Evolutionary conservation across 2,329 filamentous ascomycete species (phyloP), one percentile per base, ranked within the genome.

Genomic region (Fusarium miscanthi): DNA sequence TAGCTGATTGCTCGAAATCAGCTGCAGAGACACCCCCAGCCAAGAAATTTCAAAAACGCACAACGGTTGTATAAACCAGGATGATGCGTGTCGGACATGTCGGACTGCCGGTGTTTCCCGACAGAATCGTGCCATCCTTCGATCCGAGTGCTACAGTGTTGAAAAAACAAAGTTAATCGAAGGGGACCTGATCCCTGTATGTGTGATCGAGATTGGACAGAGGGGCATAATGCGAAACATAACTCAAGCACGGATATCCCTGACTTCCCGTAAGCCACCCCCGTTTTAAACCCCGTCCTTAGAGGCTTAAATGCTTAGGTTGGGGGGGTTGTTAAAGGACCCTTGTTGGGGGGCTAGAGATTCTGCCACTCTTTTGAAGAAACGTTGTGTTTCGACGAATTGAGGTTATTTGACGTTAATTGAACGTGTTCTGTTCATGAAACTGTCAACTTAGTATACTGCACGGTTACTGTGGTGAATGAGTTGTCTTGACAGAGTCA

Each of bases 51-150:
- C 49, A 57, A 57, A 58, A 42, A 46, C 63, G 46, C 57, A 59
- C 27, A 40, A 42, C 42, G 52, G 41, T 41, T 53, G 66, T 41
- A 70, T 35, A 57, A 42, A 30, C 74, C 46, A 66, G 74, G 63
- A 75, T 69, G 53, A 43, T 53, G 53, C 48, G 70, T 69, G 69
- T 62, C 59, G 41, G 43, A 73, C 42, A 66, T 42, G 37, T 42
- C 41, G 59, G 52, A 58, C 25, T 68, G 67, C 74, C 76, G 76
- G 69, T 74, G 64, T 74, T 70, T 78, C 68, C 76, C 73, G 76
- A 78, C 61, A 48, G 60, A 74, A 78, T 78, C 76, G 77, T 74
- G 76, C 66, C 76, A 78, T 77, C 53, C 57, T 67, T 65, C 38
- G 68, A 77, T 72, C 62, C 59, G 74, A 70, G 57, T 70, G 65